Base-by-base conservation (phyloP, 495 filamentous ascomycete genomes). In the Neurospora discreta region DNA sequence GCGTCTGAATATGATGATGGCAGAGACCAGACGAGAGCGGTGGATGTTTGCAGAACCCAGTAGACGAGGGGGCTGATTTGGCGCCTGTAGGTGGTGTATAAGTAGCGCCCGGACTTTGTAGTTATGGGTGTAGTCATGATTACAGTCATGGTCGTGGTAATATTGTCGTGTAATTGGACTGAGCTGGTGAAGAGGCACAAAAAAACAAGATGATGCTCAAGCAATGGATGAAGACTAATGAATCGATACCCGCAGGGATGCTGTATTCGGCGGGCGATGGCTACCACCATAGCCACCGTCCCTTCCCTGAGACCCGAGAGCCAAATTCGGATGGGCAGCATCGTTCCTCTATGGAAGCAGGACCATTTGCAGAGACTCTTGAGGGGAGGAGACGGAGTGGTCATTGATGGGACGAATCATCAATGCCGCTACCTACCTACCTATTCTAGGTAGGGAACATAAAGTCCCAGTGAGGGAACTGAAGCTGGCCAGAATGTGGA, bases 31-130 rank as follows among this genome's bases (percentile, higher is more conserved):
- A 81, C 77, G 69, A 83, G 77, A 43, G 36, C 69, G 69, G 81
- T 82, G 36, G 79, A 79, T 39, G 75, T 68, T 60, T 78, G 72
- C 23, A 83, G 77, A 38, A 85, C 81, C 82, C 81, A 86, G 69
- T 78, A 83, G 60, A 82, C 68, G 5, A 85, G 77, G 3, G 76
- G 69, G 36, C 71, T 81, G 10, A 79, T 78, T 70, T 86, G 78
- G 44, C 74, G 79, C 72, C 81, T 85, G 75, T 83, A 84, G 18
- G 70, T 38, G 26, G 80, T 68, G 52, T 82, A 81, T 1, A 72
- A 40, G 33, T 36, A 36, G 33, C 33, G 33, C 33, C 33, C 33
- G 33, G 33, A 36, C 33, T 36, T 36, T 36, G 33, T 5, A 36
- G 33, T 36, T 36, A 36, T 36, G 3, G 33, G 33, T 36, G 33